Evolutionary conservation across 2,329 filamentous ascomycete species (phyloP).

Genomic region (Hawksworthiomyces lignivorus): DNA sequence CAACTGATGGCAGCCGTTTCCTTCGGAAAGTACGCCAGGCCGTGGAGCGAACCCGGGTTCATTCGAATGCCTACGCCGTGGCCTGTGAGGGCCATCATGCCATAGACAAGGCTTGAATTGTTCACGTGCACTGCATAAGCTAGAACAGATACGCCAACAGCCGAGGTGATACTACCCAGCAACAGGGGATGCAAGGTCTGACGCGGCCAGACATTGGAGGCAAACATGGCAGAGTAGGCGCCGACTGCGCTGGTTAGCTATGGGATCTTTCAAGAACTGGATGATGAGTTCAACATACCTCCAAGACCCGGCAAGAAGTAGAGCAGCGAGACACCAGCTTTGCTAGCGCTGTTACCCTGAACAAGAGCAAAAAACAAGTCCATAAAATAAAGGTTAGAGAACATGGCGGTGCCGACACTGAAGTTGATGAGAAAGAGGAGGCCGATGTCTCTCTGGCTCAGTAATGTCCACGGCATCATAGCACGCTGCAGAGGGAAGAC

Average conservation of each 20-base stretch:
- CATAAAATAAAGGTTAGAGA: slow-evolving; percentile 57
- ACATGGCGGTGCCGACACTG: slow-evolving; percentile 48
- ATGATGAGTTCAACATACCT: no score
- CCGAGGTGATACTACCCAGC: slow-evolving; percentile 47
- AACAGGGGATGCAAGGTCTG: slow-evolving; percentile 55
- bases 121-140: slow-evolving; percentile 34
- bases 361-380: slow-evolving; percentile 60
- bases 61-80: slow-evolving; percentile 56
- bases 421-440: slow-evolving; percentile 58
- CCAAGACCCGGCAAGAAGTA: slow-evolving; percentile 59
- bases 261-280: no score
- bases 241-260: no score
- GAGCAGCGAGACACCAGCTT: slow-evolving; percentile 38
- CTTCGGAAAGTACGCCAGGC: slow-evolving; percentile 52
- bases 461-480: slow-evolving; percentile 52
- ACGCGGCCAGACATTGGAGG: slow-evolving; percentile 53
- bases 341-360: slow-evolving; percentile 37
- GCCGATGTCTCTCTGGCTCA: slow-evolving; percentile 48
- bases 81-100: slow-evolving; percentile 59
- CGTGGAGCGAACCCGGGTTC: slow-evolving; percentile 56
- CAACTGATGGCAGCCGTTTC: slow-evolving; percentile 52
- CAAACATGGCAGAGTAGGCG: slow-evolving; percentile 47
- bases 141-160: slow-evolving; percentile 50
- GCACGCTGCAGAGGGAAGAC: slow-evolving; percentile 47
- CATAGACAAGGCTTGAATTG: slow-evolving; percentile 36